Conservation (phyloP, 352 stramenopile genomes). For the Phytophthora brassicae region DNA sequence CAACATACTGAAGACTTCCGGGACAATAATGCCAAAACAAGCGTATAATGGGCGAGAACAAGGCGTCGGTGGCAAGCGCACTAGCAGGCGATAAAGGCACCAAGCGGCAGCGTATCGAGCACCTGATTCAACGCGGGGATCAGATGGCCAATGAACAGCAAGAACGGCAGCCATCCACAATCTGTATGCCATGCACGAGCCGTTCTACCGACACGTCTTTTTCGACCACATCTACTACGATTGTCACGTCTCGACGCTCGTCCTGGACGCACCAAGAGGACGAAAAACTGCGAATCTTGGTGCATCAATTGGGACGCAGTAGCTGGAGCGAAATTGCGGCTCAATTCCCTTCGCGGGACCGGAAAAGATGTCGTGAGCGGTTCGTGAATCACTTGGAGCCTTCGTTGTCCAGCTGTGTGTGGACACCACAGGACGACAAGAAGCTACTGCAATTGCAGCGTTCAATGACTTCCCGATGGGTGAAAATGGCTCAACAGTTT, state of each 20-base stretch:
- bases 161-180: not conserved
- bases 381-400: slow-evolving; percentile 71
- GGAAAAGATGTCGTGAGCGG: slow-evolving; percentile 75
- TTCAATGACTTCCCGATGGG: slow-evolving; percentile 38
- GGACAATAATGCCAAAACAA: not conserved
- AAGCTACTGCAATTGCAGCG: slow-evolving; percentile 39
- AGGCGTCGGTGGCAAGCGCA: too few relatives aligned
- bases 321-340: slow-evolving; percentile 47
- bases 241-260: slow-evolving; percentile 15
- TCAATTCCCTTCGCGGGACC: slow-evolving; percentile 46
- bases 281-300: slow-evolving; percentile 38
- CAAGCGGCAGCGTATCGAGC: slow-evolving; percentile 60
- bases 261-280: slow-evolving; percentile 60
- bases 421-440: slow-evolving; percentile 51
- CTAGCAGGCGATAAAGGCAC: slow-evolving; percentile 16
- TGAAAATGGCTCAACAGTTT: slow-evolving; percentile 34
- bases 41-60: not conserved
- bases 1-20: too few relatives aligned
- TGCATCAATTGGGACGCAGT: slow-evolving; percentile 30
- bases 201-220: not conserved
- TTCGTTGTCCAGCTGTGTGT: slow-evolving; percentile 29
- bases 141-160: slow-evolving; percentile 35
- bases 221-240: not conserved
- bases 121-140: slow-evolving; percentile 52
- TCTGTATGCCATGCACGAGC: not conserved